These are phyloP conservation scores for Pseudozyma flocculosa DNA, from an alignment of 1,284 basidiomycete species.

Conservation along the genomic window DNA sequence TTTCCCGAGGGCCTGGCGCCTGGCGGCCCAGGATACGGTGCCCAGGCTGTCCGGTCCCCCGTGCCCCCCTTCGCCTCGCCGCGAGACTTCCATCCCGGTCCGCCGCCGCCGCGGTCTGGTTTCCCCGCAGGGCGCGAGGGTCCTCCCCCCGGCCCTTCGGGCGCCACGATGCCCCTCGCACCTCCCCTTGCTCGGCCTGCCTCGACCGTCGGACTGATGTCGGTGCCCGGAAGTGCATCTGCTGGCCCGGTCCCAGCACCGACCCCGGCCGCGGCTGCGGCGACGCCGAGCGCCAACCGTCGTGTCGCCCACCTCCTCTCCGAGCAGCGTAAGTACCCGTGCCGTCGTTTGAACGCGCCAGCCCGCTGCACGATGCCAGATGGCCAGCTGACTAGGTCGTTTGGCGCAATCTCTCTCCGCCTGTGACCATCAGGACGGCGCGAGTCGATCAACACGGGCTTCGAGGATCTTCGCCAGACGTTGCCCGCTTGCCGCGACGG, in stretches of 20 bases:
- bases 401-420: too few relatives aligned
- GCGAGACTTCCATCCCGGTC: background rate
- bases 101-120: background rate
- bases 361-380: too few relatives aligned
- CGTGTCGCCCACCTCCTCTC: slow-evolving; percentile 32
- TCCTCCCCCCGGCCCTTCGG: too few relatives aligned
- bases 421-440: slow-evolving; percentile 18
- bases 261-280: too few relatives aligned
- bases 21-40: too few relatives aligned
- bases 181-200: background rate
- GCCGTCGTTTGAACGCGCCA: too few relatives aligned
- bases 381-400: too few relatives aligned
- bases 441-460: slow-evolving; percentile 41
- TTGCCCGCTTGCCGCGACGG: slow-evolving; percentile 36
- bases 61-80: background rate
- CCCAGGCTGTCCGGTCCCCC: background rate
- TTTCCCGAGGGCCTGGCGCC: too few relatives aligned
- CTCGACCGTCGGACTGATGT: background rate
- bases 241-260: too few relatives aligned
- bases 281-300: slow-evolving; percentile 25
- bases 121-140: background rate
- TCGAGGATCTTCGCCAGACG: slow-evolving; percentile 35
- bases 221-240: background rate
- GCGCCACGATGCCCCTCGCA: background rate
- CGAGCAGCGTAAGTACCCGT: slow-evolving; percentile 14